phyloP scores from a whole-genome alignment of 2,329 filamentous ascomycete species.

The Ploettnerulaceae sp. region DNA sequence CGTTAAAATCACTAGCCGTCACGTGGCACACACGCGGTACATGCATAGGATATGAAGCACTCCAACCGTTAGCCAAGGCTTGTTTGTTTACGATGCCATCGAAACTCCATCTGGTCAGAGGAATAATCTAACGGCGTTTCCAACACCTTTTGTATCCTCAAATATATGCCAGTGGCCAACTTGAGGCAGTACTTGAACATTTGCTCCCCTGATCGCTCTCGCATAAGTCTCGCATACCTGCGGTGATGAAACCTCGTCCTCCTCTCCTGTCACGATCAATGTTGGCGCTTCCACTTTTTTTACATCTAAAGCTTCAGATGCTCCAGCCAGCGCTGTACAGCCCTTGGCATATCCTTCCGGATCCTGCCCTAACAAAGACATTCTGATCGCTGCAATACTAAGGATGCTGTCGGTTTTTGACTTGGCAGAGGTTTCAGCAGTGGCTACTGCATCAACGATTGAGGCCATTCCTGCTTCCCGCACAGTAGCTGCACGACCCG shows the following conservation, averaged over 20 bases:
- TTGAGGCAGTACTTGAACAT: constrained; percentile 36
- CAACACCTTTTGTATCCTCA: constrained; percentile 40
- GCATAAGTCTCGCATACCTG: constrained; percentile 35
- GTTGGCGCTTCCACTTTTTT: constrained; percentile 33
- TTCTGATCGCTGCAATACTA: constrained; percentile 38
- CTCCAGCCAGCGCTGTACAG: constrained; percentile 43
- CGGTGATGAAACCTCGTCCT: constrained; percentile 42
- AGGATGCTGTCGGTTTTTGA: constrained; percentile 38
- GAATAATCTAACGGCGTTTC: constrained; percentile 27
- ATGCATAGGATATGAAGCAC: too few species aligned
- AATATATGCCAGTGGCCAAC: constrained; percentile 49
- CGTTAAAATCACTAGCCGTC: too few species aligned
- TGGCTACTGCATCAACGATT: constrained; percentile 38
- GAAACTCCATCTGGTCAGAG: too few species aligned
- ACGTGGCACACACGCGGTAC: too few species aligned
- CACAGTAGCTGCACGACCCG: constrained; percentile 38
- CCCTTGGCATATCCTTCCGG: constrained; percentile 52
- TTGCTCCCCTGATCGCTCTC: constrained; percentile 28
- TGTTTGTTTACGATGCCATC: too few species aligned
- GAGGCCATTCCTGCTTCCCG: constrained; percentile 42
- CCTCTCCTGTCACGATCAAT: constrained; percentile 41
- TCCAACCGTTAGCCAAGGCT: too few species aligned
- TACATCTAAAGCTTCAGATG: constrained; percentile 34
- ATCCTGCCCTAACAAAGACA: constrained; percentile 44
- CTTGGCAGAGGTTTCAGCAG: constrained; percentile 35